phyloP scores from a whole-genome alignment of 2,329 filamentous ascomycete species.

The Monilinia laxa region DNA sequence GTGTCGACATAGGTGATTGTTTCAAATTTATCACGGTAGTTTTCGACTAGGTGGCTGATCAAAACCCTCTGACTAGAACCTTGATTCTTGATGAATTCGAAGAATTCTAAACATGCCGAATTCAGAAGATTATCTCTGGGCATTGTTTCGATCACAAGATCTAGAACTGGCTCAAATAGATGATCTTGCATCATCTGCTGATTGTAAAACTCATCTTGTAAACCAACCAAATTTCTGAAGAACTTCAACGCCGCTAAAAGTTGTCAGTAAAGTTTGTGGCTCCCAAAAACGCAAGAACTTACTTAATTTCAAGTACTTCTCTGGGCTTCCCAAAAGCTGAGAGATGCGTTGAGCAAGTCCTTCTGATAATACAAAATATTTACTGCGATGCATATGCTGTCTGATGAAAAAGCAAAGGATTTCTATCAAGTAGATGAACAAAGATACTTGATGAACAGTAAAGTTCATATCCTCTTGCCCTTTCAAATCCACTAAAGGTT shows the following conservation, averaged over 20 bases:
- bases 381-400: conserved; percentile 81
- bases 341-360: conserved; percentile 75
- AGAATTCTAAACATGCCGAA: conserved; percentile 90
- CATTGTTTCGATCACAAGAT: conserved; percentile 81
- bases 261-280: conserved; percentile 21
- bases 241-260: conserved; percentile 80
- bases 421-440: conserved; percentile 89
- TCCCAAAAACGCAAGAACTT: conserved; percentile 42
- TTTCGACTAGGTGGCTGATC: conserved; percentile 79
- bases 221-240: conserved; percentile 79
- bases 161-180: conserved; percentile 79
- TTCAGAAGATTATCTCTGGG: conserved; percentile 90
- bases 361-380: conserved; percentile 81
- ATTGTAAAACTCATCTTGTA: conserved; percentile 90
- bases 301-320: conserved; percentile 93
- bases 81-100: conserved; percentile 84
- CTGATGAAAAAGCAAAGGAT: conserved; percentile 92
- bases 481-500: conserved; percentile 80
- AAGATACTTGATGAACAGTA: conserved; percentile 78
- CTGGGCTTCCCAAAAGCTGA: conserved; percentile 76
- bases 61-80: conserved; percentile 67
- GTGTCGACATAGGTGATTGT: conserved; percentile 79
- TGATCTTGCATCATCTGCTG: conserved; percentile 79
- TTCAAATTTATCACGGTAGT: conserved; percentile 74
- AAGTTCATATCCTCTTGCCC: conserved; percentile 67